Evolutionary conservation across 2,329 filamentous ascomycete species (phyloP).

Genomic region (Ophiostoma pallidulum): DNA sequence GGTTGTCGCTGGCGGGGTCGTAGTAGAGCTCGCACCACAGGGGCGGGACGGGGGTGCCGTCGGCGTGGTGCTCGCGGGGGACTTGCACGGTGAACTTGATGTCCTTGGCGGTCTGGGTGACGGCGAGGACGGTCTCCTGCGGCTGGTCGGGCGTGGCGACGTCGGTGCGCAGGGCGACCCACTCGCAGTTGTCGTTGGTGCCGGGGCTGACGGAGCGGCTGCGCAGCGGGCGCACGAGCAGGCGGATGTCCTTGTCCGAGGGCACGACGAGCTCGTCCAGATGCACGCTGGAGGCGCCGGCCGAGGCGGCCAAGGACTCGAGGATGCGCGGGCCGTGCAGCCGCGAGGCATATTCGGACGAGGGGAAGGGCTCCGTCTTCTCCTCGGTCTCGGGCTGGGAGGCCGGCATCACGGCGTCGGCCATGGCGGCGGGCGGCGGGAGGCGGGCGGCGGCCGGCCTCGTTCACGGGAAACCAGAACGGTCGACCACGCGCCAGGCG

Average conservation of each 20-base stretch:
- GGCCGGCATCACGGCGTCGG: conserved; percentile 25
- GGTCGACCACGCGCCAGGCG: not conserved
- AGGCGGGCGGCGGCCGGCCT: conserved; percentile 5
- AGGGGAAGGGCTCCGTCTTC: conserved; percentile 49
- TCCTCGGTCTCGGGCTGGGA: conserved; percentile 33
- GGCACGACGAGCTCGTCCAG: conserved; percentile 40
- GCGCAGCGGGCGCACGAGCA: conserved; percentile 45
- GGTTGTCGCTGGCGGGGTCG: conserved; percentile 48
- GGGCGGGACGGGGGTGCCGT: conserved; percentile 34
- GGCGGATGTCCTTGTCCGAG: conserved; percentile 44
- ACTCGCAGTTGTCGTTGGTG: conserved; percentile 44
- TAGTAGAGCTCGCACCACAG: conserved; percentile 54
- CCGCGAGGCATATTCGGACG: conserved; percentile 45
- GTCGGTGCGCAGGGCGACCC: conserved; percentile 47
- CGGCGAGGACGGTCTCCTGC: conserved; percentile 48
- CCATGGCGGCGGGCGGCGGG: conserved; percentile 30
- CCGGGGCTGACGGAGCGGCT: conserved; percentile 47
- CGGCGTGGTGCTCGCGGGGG: conserved; percentile 36
- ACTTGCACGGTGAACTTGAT: conserved; percentile 52
- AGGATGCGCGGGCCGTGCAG: conserved; percentile 37
- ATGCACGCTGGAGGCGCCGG: conserved; percentile 37
- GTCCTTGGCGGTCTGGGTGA: conserved; percentile 50
- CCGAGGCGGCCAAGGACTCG: conserved; percentile 28
- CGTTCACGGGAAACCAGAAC: not conserved
- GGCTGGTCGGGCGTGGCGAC: conserved; percentile 40